These are phyloP conservation scores for Monosporascus sp. DNA, from an alignment of 2,329 filamentous ascomycete genomes.

Conservation along the genomic window DNA sequence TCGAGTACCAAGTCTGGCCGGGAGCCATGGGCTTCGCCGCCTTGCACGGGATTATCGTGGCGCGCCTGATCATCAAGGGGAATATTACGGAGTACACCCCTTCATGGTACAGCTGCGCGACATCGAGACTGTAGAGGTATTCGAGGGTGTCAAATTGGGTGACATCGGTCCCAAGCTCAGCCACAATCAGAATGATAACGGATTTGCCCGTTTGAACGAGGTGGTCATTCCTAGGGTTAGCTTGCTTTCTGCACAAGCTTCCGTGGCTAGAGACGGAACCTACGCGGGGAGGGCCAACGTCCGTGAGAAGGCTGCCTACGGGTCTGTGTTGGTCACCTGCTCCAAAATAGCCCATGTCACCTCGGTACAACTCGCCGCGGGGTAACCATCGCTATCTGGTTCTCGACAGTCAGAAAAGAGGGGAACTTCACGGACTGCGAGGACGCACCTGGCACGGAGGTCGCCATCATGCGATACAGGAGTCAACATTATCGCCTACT, in stretches of 20 bases:
- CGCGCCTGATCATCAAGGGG: constrained; percentile 21
- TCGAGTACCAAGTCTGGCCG: constrained; percentile 26
- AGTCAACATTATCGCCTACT: constrained; percentile 23
- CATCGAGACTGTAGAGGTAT: constrained; percentile 17
- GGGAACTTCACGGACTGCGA: constrained; percentile 2
- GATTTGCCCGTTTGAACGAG: constrained; percentile 26
- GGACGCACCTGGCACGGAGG: constrained; percentile 8
- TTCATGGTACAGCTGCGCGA: constrained; percentile 26
- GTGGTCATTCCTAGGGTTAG: constrained; percentile 27
- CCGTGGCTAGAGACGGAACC: constrained; percentile 23
- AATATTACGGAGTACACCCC: constrained; percentile 23
- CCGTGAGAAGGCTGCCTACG: constrained; percentile 28
- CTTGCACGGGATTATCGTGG: constrained; percentile 26
- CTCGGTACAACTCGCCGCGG: constrained; percentile 24
- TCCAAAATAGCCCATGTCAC: constrained; percentile 21
- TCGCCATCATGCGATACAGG: constrained; percentile 20
- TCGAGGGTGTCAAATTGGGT: constrained; percentile 23
- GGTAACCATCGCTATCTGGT: constrained; percentile 29
- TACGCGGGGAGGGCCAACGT: constrained; percentile 19
- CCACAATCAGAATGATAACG: constrained; percentile 27
- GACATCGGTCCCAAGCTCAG: constrained; percentile 23
- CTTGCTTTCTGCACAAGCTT: constrained; percentile 24
- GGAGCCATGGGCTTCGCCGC: constrained; percentile 22
- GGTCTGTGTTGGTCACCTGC: constrained; percentile 28
- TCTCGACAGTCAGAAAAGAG: constrained; percentile 24